phyloP scores from a whole-genome alignment of 2,329 filamentous ascomycete genomes.

The Alternaria sp. region DNA sequence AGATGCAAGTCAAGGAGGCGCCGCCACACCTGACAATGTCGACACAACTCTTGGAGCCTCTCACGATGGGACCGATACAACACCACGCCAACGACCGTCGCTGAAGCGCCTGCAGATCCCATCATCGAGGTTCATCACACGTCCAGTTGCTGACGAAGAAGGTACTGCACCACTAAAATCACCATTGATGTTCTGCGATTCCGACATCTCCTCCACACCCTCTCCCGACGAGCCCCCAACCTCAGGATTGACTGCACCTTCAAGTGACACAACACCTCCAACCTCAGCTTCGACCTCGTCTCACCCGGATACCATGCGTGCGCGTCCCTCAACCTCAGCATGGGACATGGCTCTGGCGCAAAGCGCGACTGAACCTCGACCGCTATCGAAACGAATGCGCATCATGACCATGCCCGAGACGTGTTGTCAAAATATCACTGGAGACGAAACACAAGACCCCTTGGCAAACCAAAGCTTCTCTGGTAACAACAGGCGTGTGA shows the following conservation, averaged over 20 bases:
- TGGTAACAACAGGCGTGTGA: slow-evolving; percentile 15
- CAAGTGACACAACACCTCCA: slow-evolving; percentile 9
- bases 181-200: slow-evolving; percentile 30
- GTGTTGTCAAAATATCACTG: not conserved
- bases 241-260: slow-evolving; percentile 22
- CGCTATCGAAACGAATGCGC: slow-evolving; percentile 24
- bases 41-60: not conserved
- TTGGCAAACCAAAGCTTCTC: not conserved
- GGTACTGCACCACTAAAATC: slow-evolving; percentile 5
- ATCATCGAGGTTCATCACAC: not conserved
- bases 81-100: not conserved
- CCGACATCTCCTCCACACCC: slow-evolving; percentile 21
- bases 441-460: not conserved
- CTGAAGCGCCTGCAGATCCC: slow-evolving; percentile 13
- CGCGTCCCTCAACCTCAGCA: not conserved
- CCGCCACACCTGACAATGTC: not conserved
- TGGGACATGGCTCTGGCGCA: not conserved
- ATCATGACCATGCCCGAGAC: slow-evolving; percentile 9
- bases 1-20: not conserved
- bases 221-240: slow-evolving; percentile 26
- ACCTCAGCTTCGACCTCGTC: not conserved
- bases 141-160: not conserved
- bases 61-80: not conserved
- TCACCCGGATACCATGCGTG: not conserved
- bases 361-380: slow-evolving; percentile 4